These are phyloP conservation scores for Rhodotorula sp. DNA, from an alignment of 1,284 basidiomycete species.

Conservation along the genomic window DNA sequence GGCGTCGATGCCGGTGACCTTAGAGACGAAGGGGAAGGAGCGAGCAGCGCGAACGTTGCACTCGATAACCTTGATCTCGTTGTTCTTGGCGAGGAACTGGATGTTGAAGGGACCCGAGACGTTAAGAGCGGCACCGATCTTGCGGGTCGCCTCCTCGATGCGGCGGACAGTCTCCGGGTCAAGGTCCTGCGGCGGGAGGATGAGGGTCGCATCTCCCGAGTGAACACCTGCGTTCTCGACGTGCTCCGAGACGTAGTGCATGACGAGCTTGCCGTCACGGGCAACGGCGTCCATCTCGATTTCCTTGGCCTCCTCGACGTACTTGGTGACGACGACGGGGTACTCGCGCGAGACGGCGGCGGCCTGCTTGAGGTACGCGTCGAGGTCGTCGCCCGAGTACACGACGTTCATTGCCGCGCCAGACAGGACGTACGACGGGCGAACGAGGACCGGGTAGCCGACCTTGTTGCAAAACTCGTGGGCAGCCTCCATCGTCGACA, in stretches of 20 bases:
- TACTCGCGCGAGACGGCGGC: constrained; percentile 94
- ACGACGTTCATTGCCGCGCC: constrained; percentile 99
- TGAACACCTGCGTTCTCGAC: constrained; percentile 99
- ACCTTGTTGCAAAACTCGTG: constrained; percentile 83
- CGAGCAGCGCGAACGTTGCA: constrained; percentile 97
- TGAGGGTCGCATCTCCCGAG: constrained; percentile 95
- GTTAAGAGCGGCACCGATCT: constrained; percentile 97
- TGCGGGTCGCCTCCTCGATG: constrained; percentile 93
- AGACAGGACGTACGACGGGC: constrained; percentile 96
- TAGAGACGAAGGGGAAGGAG: constrained; percentile 98
- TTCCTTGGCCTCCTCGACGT: constrained; percentile 98
- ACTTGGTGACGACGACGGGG: constrained; percentile 98
- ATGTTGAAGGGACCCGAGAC: constrained; percentile 99
- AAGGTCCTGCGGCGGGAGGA: constrained; percentile 95
- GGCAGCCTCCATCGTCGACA: constrained; percentile 87
- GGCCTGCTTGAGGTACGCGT: constrained; percentile 90
- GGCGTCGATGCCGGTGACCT: constrained; percentile 94
- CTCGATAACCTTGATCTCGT: constrained; percentile 99
- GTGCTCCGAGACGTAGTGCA: constrained; percentile 99
- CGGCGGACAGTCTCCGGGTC: constrained; percentile 93
- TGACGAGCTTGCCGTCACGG: constrained; percentile 93
- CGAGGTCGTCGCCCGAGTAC: constrained; percentile 84
- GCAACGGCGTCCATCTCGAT: constrained; percentile 99
- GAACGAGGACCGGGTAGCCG: constrained; percentile 91
- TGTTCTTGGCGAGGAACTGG: constrained; percentile 99